These are phyloP conservation scores for Suhomyces taliae DNA, from an alignment of 1,139 yeast genomes.

Conservation along the genomic window DNA sequence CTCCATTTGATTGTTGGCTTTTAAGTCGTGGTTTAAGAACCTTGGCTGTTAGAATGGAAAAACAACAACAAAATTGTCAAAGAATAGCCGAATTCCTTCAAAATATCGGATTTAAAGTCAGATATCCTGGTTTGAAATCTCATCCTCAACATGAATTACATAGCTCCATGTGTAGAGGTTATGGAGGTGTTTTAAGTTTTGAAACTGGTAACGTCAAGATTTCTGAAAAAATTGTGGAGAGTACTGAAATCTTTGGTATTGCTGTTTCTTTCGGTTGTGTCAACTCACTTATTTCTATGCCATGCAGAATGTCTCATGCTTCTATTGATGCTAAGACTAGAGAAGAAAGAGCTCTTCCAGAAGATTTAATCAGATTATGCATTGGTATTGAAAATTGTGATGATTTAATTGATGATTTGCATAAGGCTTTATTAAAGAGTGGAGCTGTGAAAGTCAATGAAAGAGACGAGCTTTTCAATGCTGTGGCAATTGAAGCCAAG, in stretches of 20 bases:
- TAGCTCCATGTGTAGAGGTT: constrained; percentile 73
- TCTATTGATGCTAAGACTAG: constrained; percentile 86
- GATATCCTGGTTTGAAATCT: constrained; percentile 79
- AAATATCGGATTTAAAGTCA: constrained; percentile 60
- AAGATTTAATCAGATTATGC: constrained; percentile 84
- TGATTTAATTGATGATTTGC: constrained; percentile 70
- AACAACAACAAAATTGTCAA: constrained; percentile 80
- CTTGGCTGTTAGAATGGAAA: constrained; percentile 77
- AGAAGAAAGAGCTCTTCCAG: constrained; percentile 86
- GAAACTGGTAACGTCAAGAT: constrained; percentile 76
- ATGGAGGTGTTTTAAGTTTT: constrained; percentile 86
- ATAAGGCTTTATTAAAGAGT: constrained; percentile 64
- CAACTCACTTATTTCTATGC: constrained; percentile 86
- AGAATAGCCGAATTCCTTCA: constrained; percentile 73
- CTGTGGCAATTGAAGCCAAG: constrained; percentile 43
- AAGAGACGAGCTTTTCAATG: constrained; percentile 45
- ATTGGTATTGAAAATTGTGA: constrained; percentile 78
- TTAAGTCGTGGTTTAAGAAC: constrained; percentile 85
- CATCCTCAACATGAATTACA: constrained; percentile 85
- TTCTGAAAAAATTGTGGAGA: constrained; percentile 74
- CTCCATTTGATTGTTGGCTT: constrained; percentile 92
- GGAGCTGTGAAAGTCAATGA: constrained; percentile 54
- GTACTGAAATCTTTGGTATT: constrained; percentile 76
- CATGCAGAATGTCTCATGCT: constrained; percentile 96
- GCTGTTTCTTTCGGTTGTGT: constrained; percentile 96